Evolutionary conservation across 2,329 filamentous ascomycete genomes (phyloP).

Genomic region (Microcyclospora pomicola): DNA sequence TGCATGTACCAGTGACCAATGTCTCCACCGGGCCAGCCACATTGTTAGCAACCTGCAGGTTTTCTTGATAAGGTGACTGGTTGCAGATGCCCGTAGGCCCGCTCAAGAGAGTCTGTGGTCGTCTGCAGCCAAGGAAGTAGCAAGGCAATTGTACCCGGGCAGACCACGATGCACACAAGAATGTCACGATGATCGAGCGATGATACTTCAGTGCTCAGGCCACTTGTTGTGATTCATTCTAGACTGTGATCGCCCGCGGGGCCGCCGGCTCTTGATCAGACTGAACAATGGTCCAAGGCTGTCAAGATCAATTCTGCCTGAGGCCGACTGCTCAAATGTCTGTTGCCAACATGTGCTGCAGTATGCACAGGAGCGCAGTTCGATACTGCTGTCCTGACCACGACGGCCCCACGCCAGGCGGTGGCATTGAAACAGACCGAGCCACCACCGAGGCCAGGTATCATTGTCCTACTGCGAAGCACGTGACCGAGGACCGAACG

Average conservation of each 20-base stretch:
- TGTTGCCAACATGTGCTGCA: not conserved
- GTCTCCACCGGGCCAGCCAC: no score
- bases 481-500: constrained; percentile 2
- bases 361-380: no score
- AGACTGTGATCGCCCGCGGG: no score
- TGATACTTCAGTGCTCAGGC: no score
- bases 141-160: not conserved
- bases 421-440: no score
- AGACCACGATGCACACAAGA: not conserved
- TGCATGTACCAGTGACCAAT: constrained; percentile 7
- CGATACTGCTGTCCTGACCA: no score
- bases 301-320: constrained; percentile 1
- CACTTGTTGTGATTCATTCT: no score
- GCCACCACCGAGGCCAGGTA: no score
- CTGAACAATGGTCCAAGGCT: not conserved
- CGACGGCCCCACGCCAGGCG: no score
- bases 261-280: no score
- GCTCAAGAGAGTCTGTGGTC: no score
- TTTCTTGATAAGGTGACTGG: constrained; percentile 37
- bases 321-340: not conserved
- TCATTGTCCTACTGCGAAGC: not conserved
- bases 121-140: constrained; percentile 1
- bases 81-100: constrained; percentile 14
- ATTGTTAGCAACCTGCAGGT: constrained; percentile 23
- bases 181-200: not conserved